Evolutionary conservation across 805 yeast genomes (phyloP).

Genomic region (Yamadazyma tumulicola): DNA sequence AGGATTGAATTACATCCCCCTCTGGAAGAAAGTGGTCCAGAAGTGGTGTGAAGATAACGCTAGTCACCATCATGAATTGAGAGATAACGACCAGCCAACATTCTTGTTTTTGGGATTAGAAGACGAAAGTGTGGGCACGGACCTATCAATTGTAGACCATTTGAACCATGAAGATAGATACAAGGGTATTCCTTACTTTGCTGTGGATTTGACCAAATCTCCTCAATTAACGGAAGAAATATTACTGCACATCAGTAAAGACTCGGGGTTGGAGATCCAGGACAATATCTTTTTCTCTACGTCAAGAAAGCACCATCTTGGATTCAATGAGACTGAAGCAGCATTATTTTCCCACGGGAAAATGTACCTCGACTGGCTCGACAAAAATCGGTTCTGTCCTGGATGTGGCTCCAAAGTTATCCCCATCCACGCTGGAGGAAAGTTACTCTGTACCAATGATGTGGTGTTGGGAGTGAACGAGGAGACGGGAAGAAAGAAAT

Average conservation of each 20-base stretch:
- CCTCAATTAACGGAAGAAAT: slow-evolving; percentile 39
- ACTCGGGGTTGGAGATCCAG: slow-evolving; percentile 4
- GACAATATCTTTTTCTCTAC: slow-evolving; percentile 25
- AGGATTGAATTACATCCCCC: slow-evolving; percentile 19
- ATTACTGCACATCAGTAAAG: slow-evolving; percentile 14
- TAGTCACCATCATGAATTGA: slow-evolving; percentile 36
- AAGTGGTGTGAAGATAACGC: slow-evolving; percentile 32
- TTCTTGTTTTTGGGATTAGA: slow-evolving; percentile 44
- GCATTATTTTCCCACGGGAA: slow-evolving; percentile 76
- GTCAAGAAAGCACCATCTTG: slow-evolving; percentile 35
- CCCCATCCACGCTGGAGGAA: slow-evolving; percentile 68
- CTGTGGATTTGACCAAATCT: slow-evolving; percentile 52
- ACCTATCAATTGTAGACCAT: slow-evolving; percentile 23
- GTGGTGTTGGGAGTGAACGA: slow-evolving; percentile 12
- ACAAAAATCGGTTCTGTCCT: slow-evolving; percentile 72
- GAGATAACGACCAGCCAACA: slow-evolving; percentile 33
- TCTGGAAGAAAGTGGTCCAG: slow-evolving; percentile 15
- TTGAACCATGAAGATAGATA: slow-evolving; percentile 46
- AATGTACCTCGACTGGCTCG: slow-evolving; percentile 83
- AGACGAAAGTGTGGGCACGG: slow-evolving; percentile 43
- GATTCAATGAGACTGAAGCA: slow-evolving; percentile 45
- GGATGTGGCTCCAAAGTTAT: slow-evolving; percentile 73
- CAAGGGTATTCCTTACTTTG: slow-evolving; percentile 62
- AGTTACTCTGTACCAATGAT: slow-evolving; percentile 44
- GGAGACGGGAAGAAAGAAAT: slow-evolving; percentile 13